phyloP scores from a whole-genome alignment of 106 monocot species.

The Ottelia alismoides region DNA sequence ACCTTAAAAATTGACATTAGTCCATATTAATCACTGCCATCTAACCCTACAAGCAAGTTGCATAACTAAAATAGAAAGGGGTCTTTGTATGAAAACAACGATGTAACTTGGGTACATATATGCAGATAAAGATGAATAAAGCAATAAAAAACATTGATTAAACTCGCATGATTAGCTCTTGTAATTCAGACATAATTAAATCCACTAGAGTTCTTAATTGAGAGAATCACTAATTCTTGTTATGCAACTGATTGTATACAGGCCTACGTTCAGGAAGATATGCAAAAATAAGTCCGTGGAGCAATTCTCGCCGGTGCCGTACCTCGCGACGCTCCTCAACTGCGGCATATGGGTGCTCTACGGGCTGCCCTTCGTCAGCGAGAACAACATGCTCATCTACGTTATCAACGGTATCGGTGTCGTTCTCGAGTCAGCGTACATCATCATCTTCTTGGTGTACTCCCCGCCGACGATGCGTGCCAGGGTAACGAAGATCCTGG shows the following conservation, averaged over 20 bases:
- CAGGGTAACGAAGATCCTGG: constrained; percentile 22
- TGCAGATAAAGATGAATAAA: too few relatives aligned
- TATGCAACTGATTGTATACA: constrained; percentile 4
- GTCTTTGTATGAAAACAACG: too few relatives aligned
- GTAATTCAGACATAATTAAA: not conserved
- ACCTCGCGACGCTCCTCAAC: constrained; percentile 67
- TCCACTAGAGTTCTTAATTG: not conserved
- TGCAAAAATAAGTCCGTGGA: constrained; percentile 72
- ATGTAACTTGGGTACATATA: too few relatives aligned
- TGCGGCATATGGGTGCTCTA: constrained; percentile 85
- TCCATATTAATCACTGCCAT: not conserved
- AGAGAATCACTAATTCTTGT: not conserved
- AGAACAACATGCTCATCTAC: constrained; percentile 53
- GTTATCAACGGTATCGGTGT: constrained; percentile 71
- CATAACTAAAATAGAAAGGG: too few relatives aligned
- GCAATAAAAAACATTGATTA: too few relatives aligned
- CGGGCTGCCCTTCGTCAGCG: constrained; percentile 63
- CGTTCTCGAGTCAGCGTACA: constrained; percentile 45
- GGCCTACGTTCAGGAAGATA: constrained; percentile 65
- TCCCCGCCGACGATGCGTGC: constrained; percentile 22
- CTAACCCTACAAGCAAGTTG: too few relatives aligned
- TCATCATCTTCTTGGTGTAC: constrained; percentile 62
- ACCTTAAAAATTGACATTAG: not conserved
- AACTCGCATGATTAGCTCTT: not conserved
- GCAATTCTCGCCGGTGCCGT: constrained; percentile 66